Evolutionary conservation across 495 filamentous ascomycete species (phyloP).

Genomic region (Podospora tetraspora): DNA sequence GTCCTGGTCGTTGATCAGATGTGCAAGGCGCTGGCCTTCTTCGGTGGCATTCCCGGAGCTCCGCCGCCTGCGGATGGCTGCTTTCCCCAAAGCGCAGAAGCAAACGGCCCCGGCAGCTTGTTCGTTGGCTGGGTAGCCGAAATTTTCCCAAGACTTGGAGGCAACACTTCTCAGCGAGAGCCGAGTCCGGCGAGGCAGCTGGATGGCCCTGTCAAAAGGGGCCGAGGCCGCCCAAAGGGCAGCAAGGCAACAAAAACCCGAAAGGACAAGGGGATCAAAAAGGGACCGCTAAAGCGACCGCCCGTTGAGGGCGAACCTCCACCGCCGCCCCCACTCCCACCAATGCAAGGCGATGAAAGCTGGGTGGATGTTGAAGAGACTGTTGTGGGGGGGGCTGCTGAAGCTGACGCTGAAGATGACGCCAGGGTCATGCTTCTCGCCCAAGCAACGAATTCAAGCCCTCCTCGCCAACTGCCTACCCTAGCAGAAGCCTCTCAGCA

Average conservation of each 20-base stretch:
- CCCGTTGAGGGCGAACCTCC: not conserved
- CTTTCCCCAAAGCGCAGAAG: slow-evolving; percentile 50
- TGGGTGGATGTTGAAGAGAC: slow-evolving; percentile 29
- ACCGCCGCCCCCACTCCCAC: not conserved
- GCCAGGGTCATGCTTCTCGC: slow-evolving; percentile 27
- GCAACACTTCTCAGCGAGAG: slow-evolving; percentile 18
- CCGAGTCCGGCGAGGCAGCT: slow-evolving; percentile 23
- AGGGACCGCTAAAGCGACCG: slow-evolving; percentile 29
- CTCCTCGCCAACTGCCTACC: not conserved
- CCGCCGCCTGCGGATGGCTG: slow-evolving; percentile 46
- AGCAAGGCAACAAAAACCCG: slow-evolving; percentile 47
- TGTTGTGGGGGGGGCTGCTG: slow-evolving; percentile 11
- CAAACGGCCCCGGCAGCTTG: slow-evolving; percentile 49
- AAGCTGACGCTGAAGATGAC: slow-evolving; percentile 23
- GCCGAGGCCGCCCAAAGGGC: slow-evolving; percentile 48
- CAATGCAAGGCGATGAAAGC: slow-evolving; percentile 18
- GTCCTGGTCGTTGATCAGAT: slow-evolving; percentile 51
- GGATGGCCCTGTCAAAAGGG: slow-evolving; percentile 28
- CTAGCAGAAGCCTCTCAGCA: not conserved
- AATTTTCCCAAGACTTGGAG: slow-evolving; percentile 48
- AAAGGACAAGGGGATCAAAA: slow-evolving; percentile 48
- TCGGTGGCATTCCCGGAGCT: slow-evolving; percentile 52
- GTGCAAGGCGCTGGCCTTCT: slow-evolving; percentile 53
- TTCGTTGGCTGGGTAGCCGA: slow-evolving; percentile 56
- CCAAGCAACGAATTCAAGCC: slow-evolving; percentile 17